Percentiles rank a stretch among this genome's conserved stretches.
Conservation (phyloP, 257 asterid genomes). For the Agastache rugosa region DNA sequence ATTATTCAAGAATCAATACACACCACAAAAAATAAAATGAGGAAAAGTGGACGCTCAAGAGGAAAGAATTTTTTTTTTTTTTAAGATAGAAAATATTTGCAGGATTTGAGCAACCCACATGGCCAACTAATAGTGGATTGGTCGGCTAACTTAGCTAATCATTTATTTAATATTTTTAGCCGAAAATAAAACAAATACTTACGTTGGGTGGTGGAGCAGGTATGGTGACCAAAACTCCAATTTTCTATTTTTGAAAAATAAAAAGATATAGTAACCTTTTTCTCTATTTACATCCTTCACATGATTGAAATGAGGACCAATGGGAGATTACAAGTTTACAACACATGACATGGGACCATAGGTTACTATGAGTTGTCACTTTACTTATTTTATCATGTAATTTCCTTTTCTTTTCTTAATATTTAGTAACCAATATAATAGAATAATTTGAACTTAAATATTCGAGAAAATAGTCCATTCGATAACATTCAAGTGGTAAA, state of each 20-base stretch:
- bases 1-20: not conserved
- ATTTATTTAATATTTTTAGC: conserved; percentile 4
- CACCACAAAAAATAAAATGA: conserved; percentile 1
- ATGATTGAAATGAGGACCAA: conserved; percentile 35
- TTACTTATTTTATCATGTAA: not conserved
- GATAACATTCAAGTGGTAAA: too few species aligned
- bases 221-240: conserved; percentile 20
- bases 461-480: not conserved
- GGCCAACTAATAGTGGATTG: conserved; percentile 43
- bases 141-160: conserved; percentile 36
- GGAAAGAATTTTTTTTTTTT: too few species aligned
- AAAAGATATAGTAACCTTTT: not conserved
- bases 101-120: conserved; percentile 36
- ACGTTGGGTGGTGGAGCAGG: conserved; percentile 36
- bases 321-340: conserved; percentile 10
- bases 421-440: not conserved
- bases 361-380: conserved; percentile 31
- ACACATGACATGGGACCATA: conserved; percentile 41
- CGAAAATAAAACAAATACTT: not conserved
- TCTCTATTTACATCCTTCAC: conserved; percentile 28
- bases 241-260: not conserved
- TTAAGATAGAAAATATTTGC: conserved; percentile 17
- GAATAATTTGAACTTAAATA: not conserved
- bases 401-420: too few species aligned
- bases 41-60: not conserved